These are phyloP conservation scores for Auricularia sp. DNA, from an alignment of 768 basidiomycete genomes.

Conservation along the genomic window DNA sequence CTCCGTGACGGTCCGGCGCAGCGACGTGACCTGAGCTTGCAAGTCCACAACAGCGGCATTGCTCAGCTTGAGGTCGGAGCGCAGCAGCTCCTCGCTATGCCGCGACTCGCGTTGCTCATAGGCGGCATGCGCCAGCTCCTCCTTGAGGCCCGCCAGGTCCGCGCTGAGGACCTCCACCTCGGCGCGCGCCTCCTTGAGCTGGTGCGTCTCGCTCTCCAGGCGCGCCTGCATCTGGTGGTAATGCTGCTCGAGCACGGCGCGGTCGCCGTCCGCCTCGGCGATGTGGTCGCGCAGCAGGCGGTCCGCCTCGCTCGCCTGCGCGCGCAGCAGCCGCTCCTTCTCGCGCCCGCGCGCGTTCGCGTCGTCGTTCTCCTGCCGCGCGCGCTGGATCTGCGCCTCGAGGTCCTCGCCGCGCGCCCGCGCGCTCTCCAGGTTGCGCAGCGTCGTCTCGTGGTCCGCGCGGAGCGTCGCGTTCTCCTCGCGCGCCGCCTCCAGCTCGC, in stretches of 20 bases:
- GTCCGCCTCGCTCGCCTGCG: slow-evolving; percentile 62
- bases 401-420: slow-evolving; percentile 64
- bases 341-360: slow-evolving; percentile 63
- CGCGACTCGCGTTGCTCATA: slow-evolving; percentile 59
- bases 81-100: slow-evolving; percentile 55
- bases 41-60: slow-evolving; percentile 56
- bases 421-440: slow-evolving; percentile 66
- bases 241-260: slow-evolving; percentile 85
- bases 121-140: slow-evolving; percentile 63
- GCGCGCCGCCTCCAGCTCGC: slow-evolving; percentile 51
- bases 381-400: slow-evolving; percentile 61
- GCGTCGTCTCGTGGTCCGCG: slow-evolving; percentile 64
- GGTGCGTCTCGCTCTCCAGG: slow-evolving; percentile 48
- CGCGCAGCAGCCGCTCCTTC: slow-evolving; percentile 65
- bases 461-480: slow-evolving; percentile 51
- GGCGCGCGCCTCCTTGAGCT: slow-evolving; percentile 51
- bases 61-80: slow-evolving; percentile 65
- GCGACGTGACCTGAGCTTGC: slow-evolving; percentile 56
- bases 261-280: slow-evolving; percentile 87
- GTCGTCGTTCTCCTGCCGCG: slow-evolving; percentile 61
- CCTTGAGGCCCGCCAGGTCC: slow-evolving; percentile 57
- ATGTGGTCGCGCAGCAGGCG: slow-evolving; percentile 72
- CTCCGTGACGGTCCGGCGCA: slow-evolving; percentile 64
- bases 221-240: slow-evolving; percentile 60
- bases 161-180: slow-evolving; percentile 56